Base-by-base conservation (phyloP, 2,329 filamentous ascomycete species). In the Xylariaceae sp. region DNA sequence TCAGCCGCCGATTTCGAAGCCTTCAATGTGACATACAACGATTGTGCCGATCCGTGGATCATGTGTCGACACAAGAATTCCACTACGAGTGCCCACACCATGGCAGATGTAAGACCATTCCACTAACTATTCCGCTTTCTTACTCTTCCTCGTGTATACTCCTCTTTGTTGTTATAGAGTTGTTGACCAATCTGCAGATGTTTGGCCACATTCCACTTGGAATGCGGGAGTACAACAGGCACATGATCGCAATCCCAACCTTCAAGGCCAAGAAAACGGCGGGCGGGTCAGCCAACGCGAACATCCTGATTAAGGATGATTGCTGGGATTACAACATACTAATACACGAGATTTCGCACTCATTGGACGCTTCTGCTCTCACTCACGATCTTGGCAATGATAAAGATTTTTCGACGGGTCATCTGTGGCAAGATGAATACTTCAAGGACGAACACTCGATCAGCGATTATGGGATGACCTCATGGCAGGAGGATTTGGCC, bases 41-140 rank as follows among this genome's bases (percentile, higher is more conserved):
- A 72, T 58, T 73, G 71, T 58, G 28, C 19, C 16, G 48, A 62
- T 39, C 53, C 63, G 21, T 74, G 71, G 71, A 63, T 67, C 46
- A 66, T 74, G 39, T 74, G 71, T 50, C 62, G 71, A 1, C 69
- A 72, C 56, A 67, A 62, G 39, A 54, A 67, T 28, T 58, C 68
- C 8, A 50, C 56, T 1, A 53, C 65, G n/a, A 61, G 49, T 56
- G 44, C 67, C 48, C 39, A 44, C 3, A 59, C 65, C 21, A 69
- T 73, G 62, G 60, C 67, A 11, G 63, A 66, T 36, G 51, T 59
- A 40, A 46, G 50, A 6, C 16, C 33, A 28, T 8, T 19, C 26
- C n/a, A n/a, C n/a, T n/a, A 36, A 6, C 19, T 8, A 12, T 21
- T 21, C 6, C 16, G 5, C 16, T 36, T 3, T 4, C 11, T 36